Evolutionary conservation across 345 rosid species (phyloP), one percentile per base, ranked within the genome.

Genomic region (Euclidium syriacum): DNA sequence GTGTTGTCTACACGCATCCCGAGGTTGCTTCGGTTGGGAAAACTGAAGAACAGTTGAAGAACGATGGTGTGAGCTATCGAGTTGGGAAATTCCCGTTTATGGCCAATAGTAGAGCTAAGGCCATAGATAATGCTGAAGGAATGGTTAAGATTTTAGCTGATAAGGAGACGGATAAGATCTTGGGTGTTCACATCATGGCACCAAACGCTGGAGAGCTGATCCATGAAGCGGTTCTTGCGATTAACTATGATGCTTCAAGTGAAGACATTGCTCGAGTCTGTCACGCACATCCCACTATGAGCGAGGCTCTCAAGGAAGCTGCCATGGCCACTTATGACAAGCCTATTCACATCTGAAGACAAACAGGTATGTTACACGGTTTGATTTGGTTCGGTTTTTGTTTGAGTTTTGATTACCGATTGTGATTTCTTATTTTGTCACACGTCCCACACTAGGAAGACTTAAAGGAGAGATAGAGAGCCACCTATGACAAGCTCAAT

Each of bases 1-100:
- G 96, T 15, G 96, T 89, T 35, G 89, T 84, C 8, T 89, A 89
- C 67, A 89, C 96, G 0, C 95, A 86, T 64, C 96, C 96, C 10
- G 96, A 89, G 74, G 96, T 89, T 52, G 95, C 96, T 30, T 86
- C 91, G 4, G 88, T 89, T 46, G 96, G 96, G n/a, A 83, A 80
- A 80, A 89, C 96, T 2, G 95, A 87, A 72, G 95, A 87, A 62
- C 91, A 87, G 77, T 77, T 83, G 26, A 87, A 87, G 80, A 73
- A 65, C 30, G 87, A 78, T 0, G 95, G 95, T 22, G 76, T 84
- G 36, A 70, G 58, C 1, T 86, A 89, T 55, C 73, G 79, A 2
- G 91, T 89, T 47, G 96, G 96, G 22, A 89, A 86, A 67, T 89
- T 89, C 75, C 96, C 96, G 2, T 81, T 89, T 78, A 29, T 89